Evolutionary conservation across 1,139 yeast species (phyloP), one percentile per base, ranked within the genome.

Genomic region (Pichia sp.): DNA sequence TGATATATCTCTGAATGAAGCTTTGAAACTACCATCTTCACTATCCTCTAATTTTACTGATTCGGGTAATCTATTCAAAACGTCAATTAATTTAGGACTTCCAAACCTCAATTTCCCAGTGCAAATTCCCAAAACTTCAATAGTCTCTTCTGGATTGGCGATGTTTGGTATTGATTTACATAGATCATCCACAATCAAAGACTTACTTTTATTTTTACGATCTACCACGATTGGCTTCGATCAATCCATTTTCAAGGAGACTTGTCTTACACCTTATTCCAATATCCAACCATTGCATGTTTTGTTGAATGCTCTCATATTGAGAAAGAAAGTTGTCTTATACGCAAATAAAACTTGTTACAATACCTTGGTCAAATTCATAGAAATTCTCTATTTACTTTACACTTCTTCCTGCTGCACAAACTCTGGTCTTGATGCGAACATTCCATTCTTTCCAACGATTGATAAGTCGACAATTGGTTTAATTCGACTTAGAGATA

Each of bases 391-490:
- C 3, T 48, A 69, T 32, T 65, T 71, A 40, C 51, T 72, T 15
- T 58, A 66, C 16, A 59, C 65, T 22, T 30, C 44, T 6, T 32
- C 35, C 6, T 33, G 38, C 16, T 28, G 16, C 21, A 11, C 4
- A 24, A 3, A 11, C 6, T 14, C 27, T 3, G 72, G 72, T 4
- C 72, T 26, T 7, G 71, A 72, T 6, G 72, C 27, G 6, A 64
- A 65, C 32, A 55, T 66, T 25, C 51, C 66, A 41, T 58, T 67
- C 20, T 72, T 69, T 48, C 78, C 80, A 10, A 67, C 70, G 26
- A 56, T 72, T 15, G 79, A 73, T 45, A 69, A 72, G 7, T 69
- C 76, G 6, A 69, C 72, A 41, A 56, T 71, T 23, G 71, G 68
- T 39, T 51, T 70, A 14, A 53, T 73, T 39, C 64, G 66, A 40